These are phyloP conservation scores for Eucalyptus pauciflora DNA, from an alignment of 345 rosid genomes.

Conservation along the genomic window DNA sequence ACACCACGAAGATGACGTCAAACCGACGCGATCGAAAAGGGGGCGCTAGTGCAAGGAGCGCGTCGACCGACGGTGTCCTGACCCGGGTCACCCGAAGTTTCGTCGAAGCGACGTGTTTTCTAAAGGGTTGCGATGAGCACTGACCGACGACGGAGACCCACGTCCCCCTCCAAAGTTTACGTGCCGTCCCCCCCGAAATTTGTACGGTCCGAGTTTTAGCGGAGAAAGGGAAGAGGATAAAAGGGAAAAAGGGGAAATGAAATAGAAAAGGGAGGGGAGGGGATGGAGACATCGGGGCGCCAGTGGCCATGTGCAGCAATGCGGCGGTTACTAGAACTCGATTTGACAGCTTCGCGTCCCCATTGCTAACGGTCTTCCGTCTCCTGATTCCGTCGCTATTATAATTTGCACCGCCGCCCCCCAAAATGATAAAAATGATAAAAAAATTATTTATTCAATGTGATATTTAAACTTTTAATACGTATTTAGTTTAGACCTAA, in stretches of 20 bases:
- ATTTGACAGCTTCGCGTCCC: not conserved
- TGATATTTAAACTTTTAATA: too few relatives aligned
- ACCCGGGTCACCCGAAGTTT: too few relatives aligned
- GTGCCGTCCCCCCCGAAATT: not conserved
- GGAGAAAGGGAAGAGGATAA: not conserved
- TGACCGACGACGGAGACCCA: not conserved
- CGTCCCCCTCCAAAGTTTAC: not conserved
- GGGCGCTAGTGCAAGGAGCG: too few relatives aligned
- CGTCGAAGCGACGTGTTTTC: too few relatives aligned
- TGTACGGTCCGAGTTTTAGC: not conserved
- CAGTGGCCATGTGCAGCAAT: constrained; percentile 30
- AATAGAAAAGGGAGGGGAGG: not conserved
- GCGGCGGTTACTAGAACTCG: constrained; percentile 10
- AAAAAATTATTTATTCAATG: too few relatives aligned
- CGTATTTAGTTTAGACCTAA: too few relatives aligned
- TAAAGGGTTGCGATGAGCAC: not conserved
- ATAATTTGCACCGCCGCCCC: not conserved
- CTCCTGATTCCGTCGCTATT: not conserved
- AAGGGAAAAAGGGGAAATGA: not conserved
- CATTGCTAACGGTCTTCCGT: not conserved
- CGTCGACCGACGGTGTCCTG: too few relatives aligned
- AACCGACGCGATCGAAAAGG: too few relatives aligned
- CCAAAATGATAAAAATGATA: not conserved
- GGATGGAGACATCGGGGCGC: not conserved
- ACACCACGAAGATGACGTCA: too few relatives aligned